phyloP scores from a whole-genome alignment of 2,329 filamentous ascomycete species.

The Zopfia rhizophila region DNA sequence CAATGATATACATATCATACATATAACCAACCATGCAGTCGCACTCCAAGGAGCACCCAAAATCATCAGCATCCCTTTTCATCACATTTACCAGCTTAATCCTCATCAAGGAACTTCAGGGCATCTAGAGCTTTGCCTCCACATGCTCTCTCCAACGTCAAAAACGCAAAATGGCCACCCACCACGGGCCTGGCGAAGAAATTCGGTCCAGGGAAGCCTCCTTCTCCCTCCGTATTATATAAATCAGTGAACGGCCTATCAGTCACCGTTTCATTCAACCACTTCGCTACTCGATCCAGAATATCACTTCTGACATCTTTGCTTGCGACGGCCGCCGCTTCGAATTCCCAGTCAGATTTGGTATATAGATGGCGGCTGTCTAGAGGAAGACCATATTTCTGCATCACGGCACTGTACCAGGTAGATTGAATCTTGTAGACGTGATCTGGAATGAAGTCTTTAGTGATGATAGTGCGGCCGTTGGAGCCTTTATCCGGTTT shows the following conservation, averaged over 20 bases:
- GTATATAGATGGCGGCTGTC: slow-evolving; percentile 86
- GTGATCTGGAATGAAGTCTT: slow-evolving; percentile 74
- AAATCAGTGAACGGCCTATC: slow-evolving; percentile 83
- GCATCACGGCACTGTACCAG: slow-evolving; percentile 82
- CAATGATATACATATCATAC: too few relatives aligned
- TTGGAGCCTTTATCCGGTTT: slow-evolving; percentile 18
- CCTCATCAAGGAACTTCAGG: slow-evolving; percentile 22
- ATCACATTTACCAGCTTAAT: too few relatives aligned
- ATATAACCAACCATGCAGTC: too few relatives aligned
- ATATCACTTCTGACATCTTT: slow-evolving; percentile 75
- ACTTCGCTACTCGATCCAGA: slow-evolving; percentile 76
- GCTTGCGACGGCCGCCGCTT: slow-evolving; percentile 81
- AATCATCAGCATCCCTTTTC: too few relatives aligned
- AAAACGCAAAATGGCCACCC: slow-evolving; percentile 85
- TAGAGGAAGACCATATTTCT: slow-evolving; percentile 83
- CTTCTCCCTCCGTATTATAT: slow-evolving; percentile 81
- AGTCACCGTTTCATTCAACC: slow-evolving; percentile 84
- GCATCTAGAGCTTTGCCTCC: slow-evolving; percentile 59
- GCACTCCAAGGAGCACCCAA: too few relatives aligned
- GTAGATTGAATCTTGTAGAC: slow-evolving; percentile 83
- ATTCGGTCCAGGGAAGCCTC: slow-evolving; percentile 76
- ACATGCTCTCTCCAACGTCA: slow-evolving; percentile 84
- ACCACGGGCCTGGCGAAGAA: slow-evolving; percentile 88
- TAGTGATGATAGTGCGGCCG: slow-evolving; percentile 42
- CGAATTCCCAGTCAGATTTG: slow-evolving; percentile 93